Percentiles rank a stretch among this genome's conserved stretches.
Evolutionary conservation across 2,329 filamentous ascomycete genomes (phyloP).

Genomic region (Lachnellula cervina): DNA sequence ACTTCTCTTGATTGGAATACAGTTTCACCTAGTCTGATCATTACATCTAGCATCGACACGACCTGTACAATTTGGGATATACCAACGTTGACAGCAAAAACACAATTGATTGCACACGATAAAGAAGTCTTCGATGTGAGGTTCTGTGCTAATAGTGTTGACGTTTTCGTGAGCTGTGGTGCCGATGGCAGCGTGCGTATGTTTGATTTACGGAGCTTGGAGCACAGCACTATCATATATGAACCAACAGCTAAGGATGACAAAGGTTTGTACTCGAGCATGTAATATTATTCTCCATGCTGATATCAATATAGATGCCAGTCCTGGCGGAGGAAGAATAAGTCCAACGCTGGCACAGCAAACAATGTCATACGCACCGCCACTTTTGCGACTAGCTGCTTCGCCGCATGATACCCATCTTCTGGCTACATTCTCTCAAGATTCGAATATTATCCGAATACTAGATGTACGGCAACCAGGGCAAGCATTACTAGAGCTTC

Average conservation of each 20-base stretch:
- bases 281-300: not conserved
- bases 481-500: conserved; percentile 88
- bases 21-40: conserved; percentile 92
- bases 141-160: conserved; percentile 97
- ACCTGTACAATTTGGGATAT: conserved; percentile 99
- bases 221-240: conserved; percentile 99
- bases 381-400: conserved; percentile 75
- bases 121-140: conserved; percentile 98
- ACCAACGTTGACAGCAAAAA: conserved; percentile 94
- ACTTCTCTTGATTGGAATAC: conserved; percentile 98
- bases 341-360: conserved; percentile 73
- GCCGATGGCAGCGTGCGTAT: conserved; percentile 97
- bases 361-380: conserved; percentile 71
- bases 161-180: conserved; percentile 96
- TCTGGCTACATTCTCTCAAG: conserved; percentile 92
- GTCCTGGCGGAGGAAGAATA: conserved; percentile 51
- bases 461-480: conserved; percentile 94
- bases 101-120: conserved; percentile 95
- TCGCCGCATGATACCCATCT: conserved; percentile 95
- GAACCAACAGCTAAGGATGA: conserved; percentile 88
- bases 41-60: conserved; percentile 97
- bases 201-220: conserved; percentile 94
- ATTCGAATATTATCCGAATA: conserved; percentile 88
- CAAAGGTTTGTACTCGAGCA: conserved; percentile 47
- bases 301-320: conserved; percentile 40